Evolutionary conservation across 208 protist genomes (phyloP), one percentile per base, ranked within the genome.

Genomic region (Trypanosoma vivax): DNA sequence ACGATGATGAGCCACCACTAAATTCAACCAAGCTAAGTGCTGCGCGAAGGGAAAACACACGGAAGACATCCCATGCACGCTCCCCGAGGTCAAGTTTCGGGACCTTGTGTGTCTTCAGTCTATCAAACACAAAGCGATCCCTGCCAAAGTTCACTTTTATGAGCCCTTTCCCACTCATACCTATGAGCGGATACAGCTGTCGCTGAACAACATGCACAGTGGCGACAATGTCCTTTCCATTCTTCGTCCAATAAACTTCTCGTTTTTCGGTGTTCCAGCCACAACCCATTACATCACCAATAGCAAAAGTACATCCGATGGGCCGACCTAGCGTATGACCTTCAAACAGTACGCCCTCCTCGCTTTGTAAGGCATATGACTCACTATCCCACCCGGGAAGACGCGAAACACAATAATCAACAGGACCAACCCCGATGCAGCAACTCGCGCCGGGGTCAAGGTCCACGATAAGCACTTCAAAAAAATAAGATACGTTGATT

Each of bases 281-380:
- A 54, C 90, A 96, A 7, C 90, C 90, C 4, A 93, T 76, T 11
- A 88, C 76, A 57, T 94, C 83, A 23, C 88, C 90, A 27, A 79
- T 66, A 16, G 59, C 56, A 55, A 89, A 92, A 4, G 59, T 79
- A 23, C 43, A 79, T 16, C 84, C 87, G 9, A 70, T 74, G 0
- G 65, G 43, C 19, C 74, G 67, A 18, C 69, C 78, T 14, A 62
- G 30, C 30, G 40, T 70, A 66, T 71, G 38, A 57, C 46, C 75
- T 68, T 30, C 63, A 57, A 65, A 89, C 78, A 96, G 69, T 10
- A 76, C 68, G 14, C 85, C 90, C 16, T 90, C 83, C 6, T 79
- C 66, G 10, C 71, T 76, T 14, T 92, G 84, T 35, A 88, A 67
- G 1, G 85, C 84, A 43, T 66, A 90, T 5, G 83, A 92, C 27